Percentiles rank a stretch among this genome's conserved stretches.
Conservation (phyloP, 768 basidiomycete genomes). For the Tricholoma furcatifolium region DNA sequence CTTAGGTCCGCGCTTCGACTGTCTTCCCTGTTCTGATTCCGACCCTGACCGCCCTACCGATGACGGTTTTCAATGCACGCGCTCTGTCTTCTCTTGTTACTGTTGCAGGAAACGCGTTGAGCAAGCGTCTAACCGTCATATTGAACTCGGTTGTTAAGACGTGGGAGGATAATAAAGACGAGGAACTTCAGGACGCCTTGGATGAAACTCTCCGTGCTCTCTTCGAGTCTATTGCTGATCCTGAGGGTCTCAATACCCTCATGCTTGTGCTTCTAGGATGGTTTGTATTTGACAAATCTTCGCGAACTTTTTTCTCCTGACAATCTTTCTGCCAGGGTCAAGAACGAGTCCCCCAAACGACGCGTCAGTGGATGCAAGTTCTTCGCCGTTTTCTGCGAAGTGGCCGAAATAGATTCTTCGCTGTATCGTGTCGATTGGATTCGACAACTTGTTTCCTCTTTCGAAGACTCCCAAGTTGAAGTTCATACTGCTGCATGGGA, state of each 20-base stretch:
- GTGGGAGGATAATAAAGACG: constrained; percentile 64
- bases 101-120: constrained; percentile 90
- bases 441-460: constrained; percentile 76
- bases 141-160: constrained; percentile 79
- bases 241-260: constrained; percentile 85
- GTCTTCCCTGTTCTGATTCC: constrained; percentile 98
- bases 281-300: constrained; percentile 40
- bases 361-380: constrained; percentile 79
- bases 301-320: background rate
- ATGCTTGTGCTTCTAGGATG: constrained; percentile 90
- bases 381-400: constrained; percentile 82
- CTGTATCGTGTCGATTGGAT: constrained; percentile 95
- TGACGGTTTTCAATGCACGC: constrained; percentile 93
- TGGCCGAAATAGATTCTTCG: constrained; percentile 75
- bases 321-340: constrained; percentile 58
- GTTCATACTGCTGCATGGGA: constrained; percentile 84
- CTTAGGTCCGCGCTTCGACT: constrained; percentile 84
- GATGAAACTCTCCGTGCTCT: constrained; percentile 75
- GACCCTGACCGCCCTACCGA: constrained; percentile 84
- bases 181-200: constrained; percentile 69
- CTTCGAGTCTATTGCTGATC: constrained; percentile 76
- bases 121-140: constrained; percentile 76
- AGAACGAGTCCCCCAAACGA: constrained; percentile 64
- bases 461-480: constrained; percentile 73
- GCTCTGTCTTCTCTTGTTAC: constrained; percentile 89